Conservation (phyloP, 495 filamentous ascomycete genomes). For the Parathielavia appendiculata region DNA sequence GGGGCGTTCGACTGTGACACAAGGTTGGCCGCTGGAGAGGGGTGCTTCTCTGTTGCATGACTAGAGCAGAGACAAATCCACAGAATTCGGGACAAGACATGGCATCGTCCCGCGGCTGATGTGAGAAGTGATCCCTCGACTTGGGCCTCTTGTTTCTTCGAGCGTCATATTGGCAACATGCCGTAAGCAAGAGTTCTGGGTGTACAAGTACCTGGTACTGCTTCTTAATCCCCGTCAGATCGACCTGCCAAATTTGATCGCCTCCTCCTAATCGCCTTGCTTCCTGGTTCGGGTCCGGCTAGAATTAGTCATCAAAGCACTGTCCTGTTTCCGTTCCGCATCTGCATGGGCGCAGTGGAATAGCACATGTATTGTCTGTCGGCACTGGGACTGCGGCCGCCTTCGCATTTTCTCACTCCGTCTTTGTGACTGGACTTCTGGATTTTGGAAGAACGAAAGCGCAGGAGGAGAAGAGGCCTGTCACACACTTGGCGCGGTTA, state of each 20-base stretch:
- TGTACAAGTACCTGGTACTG: no score
- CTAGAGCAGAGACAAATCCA: not conserved
- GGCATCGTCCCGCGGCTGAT: no score
- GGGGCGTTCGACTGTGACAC: not conserved
- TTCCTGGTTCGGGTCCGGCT: no score
- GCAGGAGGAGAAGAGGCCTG: not conserved
- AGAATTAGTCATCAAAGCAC: no score
- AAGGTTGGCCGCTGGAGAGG: not conserved
- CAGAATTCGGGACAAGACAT: no score
- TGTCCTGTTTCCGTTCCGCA: not conserved
- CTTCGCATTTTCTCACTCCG: not conserved
- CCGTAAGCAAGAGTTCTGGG: no score
- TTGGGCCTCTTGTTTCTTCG: no score
- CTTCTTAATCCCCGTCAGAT: no score
- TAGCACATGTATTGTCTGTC: not conserved
- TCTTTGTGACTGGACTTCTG: not conserved
- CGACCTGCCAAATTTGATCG: not conserved
- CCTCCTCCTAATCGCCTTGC: not conserved
- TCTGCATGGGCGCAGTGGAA: not conserved
- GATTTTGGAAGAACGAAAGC: not conserved
- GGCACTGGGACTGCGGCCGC: constrained; percentile 5
- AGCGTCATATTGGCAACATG: no score
- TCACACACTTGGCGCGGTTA: constrained; percentile 18
- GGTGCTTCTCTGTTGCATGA: not conserved
- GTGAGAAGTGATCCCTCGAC: no score